These are phyloP conservation scores for Candida glaebosa DNA, from an alignment of 805 yeast species.

Conservation along the genomic window DNA sequence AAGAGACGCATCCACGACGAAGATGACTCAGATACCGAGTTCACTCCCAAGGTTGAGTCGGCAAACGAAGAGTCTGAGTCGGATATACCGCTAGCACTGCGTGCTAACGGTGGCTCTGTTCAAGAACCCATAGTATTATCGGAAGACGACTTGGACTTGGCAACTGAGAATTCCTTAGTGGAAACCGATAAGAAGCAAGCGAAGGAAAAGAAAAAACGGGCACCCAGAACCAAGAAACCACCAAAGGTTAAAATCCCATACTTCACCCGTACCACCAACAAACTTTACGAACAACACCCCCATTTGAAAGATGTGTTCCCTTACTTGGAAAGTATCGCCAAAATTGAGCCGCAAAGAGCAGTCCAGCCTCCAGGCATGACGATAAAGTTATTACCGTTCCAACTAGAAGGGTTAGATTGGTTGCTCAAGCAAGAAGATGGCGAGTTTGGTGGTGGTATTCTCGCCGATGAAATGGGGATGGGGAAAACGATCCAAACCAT, in stretches of 20 bases:
- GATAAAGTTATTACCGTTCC: slow-evolving; percentile 79
- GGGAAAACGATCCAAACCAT: slow-evolving; percentile 98
- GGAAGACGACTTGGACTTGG: slow-evolving; percentile 14
- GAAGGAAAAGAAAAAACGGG: slow-evolving; percentile 12
- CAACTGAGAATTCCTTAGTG: slow-evolving; percentile 17
- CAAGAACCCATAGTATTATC: slow-evolving; percentile 24
- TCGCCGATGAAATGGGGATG: slow-evolving; percentile 99
- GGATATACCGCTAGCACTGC: slow-evolving; percentile 5
- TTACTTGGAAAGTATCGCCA: slow-evolving; percentile 47
- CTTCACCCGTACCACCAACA: slow-evolving; percentile 64
- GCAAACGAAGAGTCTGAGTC: slow-evolving; percentile 22
- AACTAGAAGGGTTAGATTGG: slow-evolving; percentile 92
- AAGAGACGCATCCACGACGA: slow-evolving; percentile 10
- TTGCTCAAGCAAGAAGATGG: slow-evolving; percentile 75
- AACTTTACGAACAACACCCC: slow-evolving; percentile 74
- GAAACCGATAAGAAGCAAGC: slow-evolving; percentile 14
- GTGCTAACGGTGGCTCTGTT: slow-evolving; percentile 18
- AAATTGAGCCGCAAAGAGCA: slow-evolving; percentile 52
- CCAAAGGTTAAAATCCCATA: slow-evolving; percentile 61
- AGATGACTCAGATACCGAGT: slow-evolving; percentile 15
- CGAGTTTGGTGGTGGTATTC: slow-evolving; percentile 79
- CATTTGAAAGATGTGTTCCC: slow-evolving; percentile 71
- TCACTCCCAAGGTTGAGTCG: slow-evolving; percentile 7
- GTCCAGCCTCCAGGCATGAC: slow-evolving; percentile 78
- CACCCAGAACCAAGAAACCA: slow-evolving; percentile 28